These are phyloP conservation scores for Magnolia changhungtana DNA, from an alignment of 164 flowering plant genomes.

Conservation along the genomic window DNA sequence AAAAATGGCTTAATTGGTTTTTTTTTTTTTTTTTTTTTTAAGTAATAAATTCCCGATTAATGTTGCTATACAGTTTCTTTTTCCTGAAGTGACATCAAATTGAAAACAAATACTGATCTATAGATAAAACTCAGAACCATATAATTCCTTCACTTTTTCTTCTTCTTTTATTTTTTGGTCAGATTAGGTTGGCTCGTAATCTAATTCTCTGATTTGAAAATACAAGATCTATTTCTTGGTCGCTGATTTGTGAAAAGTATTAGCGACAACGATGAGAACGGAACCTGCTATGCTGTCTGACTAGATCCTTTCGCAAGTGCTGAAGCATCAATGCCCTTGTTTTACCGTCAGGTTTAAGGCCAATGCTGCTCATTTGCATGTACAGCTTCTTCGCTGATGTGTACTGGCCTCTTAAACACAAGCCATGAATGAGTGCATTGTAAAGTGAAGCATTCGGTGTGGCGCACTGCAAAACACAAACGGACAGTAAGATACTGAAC, in stretches of 20 bases:
- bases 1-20: too few relatives aligned
- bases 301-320: constrained; percentile 29
- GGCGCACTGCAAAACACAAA: constrained; percentile 34
- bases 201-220: background rate
- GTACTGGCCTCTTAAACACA: constrained; percentile 60
- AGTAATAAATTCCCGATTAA: too few relatives aligned
- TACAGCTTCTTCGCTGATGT: constrained; percentile 60
- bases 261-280: constrained; percentile 1
- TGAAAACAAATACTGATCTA: too few relatives aligned
- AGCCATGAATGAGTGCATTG: constrained; percentile 73
- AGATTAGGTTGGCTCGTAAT: too few relatives aligned
- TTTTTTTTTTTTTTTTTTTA: too few relatives aligned
- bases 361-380: constrained; percentile 49
- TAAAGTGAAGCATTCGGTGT: constrained; percentile 58
- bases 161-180: background rate
- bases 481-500: background rate
- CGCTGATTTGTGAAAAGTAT: background rate
- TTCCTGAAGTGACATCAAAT: too few relatives aligned
- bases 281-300: constrained; percentile 12
- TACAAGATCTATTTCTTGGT: background rate
- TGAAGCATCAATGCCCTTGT: constrained; percentile 86
- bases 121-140: background rate
- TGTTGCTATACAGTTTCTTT: too few relatives aligned
- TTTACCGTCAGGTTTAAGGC: constrained; percentile 76
- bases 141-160: background rate